Base-by-base conservation (phyloP, 2,329 filamentous ascomycete species). In the Ramularia collo-cygni region DNA sequence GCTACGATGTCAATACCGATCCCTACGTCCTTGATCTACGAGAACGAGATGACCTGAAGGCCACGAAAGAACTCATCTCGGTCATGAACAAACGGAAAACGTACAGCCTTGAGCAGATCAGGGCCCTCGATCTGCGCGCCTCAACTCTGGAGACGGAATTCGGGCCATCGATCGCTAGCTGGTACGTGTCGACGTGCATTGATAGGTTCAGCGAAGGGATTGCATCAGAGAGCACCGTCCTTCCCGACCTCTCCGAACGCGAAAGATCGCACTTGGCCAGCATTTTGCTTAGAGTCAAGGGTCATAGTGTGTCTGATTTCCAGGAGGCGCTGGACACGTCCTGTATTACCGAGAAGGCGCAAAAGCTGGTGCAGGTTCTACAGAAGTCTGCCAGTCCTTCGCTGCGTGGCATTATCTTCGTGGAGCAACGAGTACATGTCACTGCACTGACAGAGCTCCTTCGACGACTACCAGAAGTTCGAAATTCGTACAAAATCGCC, bases 391-490 rank as follows among this genome's bases (percentile, higher is more conserved):
- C 56, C 10, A 43, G 39, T 6, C 19, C 46, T 5, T 47, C 48
- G 0, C 64, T 68, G 21, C 64, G 64, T 10, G 66, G 66, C 3
- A 55, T 73, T 4, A 55, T 72, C 1, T 72, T 72, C 42, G 65
- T 69, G 4, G 61, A 71, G 38, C 65, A 71, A 45, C 49, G 65
- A 62, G 4, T 39, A 5, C 64, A 61, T 42, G 67, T 70, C 8
- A 56, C 62, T 27, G 61, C 61, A n/a, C 52, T 72, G 8, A 58
- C 63, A 9, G 38, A 54, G 9, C 32, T 54, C 1, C 41, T 58
- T 8, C 33, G 40, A 4, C 32, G 12, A 16, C 28, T 38, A 14
- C 57, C 59, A 9, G 47, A 52, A 13, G 55, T 58, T 2, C 47
- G 34, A 42, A 50, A 62, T 17, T 47, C 56, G 8, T 65, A 69